Evolutionary conservation across 2,329 filamentous ascomycete genomes (phyloP).

Genomic region (Pseudophaeomoniella oleicola): DNA sequence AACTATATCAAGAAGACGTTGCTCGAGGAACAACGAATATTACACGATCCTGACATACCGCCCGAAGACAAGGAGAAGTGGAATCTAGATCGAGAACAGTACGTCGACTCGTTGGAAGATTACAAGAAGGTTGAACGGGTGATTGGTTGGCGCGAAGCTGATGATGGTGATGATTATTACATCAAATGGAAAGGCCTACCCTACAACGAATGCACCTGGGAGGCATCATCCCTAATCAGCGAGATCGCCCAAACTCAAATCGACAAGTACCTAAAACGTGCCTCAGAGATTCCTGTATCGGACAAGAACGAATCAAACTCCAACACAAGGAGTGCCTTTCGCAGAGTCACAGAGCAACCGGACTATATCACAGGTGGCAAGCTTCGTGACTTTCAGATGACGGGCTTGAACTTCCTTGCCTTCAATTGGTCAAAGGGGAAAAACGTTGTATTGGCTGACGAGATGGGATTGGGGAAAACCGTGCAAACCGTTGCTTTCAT

Average conservation of each 20-base stretch:
- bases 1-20: conserved; percentile 87
- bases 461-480: conserved; percentile 97
- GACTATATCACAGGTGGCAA: conserved; percentile 72
- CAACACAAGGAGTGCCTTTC: conserved; percentile 57
- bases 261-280: conserved; percentile 76
- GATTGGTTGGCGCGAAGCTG: conserved; percentile 67
- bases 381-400: conserved; percentile 83
- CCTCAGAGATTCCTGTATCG: conserved; percentile 65
- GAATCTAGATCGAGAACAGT: conserved; percentile 84
- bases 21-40: conserved; percentile 62
- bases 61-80: conserved; percentile 86
- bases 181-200: conserved; percentile 94
- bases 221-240: conserved; percentile 59
- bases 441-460: conserved; percentile 94
- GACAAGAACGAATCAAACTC: conserved; percentile 63
- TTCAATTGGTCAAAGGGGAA: conserved; percentile 91
- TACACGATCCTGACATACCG: conserved; percentile 57
- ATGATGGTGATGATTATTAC: conserved; percentile 73
- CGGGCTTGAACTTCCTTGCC: conserved; percentile 84
- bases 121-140: conserved; percentile 88
- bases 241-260: conserved; percentile 75
- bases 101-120: conserved; percentile 75
- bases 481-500: conserved; percentile 95
- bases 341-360: conserved; percentile 65
- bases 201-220: conserved; percentile 95